Base-by-base conservation (phyloP, 768 basidiomycete species). In the Leccinum variicolor region DNA sequence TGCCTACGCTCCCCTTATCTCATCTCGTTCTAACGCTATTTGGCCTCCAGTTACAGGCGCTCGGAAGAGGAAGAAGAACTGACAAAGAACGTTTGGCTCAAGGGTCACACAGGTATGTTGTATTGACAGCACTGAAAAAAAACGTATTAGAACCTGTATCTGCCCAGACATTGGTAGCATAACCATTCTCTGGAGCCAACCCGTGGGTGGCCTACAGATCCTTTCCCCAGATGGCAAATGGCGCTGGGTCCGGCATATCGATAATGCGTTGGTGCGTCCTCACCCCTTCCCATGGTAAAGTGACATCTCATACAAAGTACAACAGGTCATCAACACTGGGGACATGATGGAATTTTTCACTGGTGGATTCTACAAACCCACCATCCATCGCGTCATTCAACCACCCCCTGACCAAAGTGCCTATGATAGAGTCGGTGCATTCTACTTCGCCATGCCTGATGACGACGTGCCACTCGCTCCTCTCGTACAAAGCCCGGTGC, bases 151-250 rank as follows among this genome's bases (percentile, higher is more conserved):
- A 43, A 9, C 13, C 5, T 45, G 21, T 45, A 13, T 45, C 43
- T 19, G 21, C 8, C 6, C 56, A 76, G 84, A 86, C 65, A 74
- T 83, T 39, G 82, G 82, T 3, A 77, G 75, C 6, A 69, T 86
- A 47, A 83, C 82, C 1, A 77, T 85, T 45, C 73, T 86, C 6
- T 85, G 79, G 74, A 82, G 81, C 52, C 84, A 87, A 58, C 84
- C 85, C 4, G 75, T 86, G 9, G 73, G 79, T 6, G 84, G 78
- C 0, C 72, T 85, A 1, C 84, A 86, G 55, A 85, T 86, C 50
- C 71, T 83, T 3, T 76, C 77, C 0, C 74, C 65, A 0, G 81
- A 83, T 45, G 80, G 80, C 0, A 73, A 74, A 41, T 84, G 85
- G 84, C 77, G 76, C 34, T 84, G 81, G 82, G 76, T 85, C 21